These are phyloP conservation scores for Ceratocystiopsis sp. DNA, from an alignment of 2,329 filamentous ascomycete genomes.

Conservation along the genomic window DNA sequence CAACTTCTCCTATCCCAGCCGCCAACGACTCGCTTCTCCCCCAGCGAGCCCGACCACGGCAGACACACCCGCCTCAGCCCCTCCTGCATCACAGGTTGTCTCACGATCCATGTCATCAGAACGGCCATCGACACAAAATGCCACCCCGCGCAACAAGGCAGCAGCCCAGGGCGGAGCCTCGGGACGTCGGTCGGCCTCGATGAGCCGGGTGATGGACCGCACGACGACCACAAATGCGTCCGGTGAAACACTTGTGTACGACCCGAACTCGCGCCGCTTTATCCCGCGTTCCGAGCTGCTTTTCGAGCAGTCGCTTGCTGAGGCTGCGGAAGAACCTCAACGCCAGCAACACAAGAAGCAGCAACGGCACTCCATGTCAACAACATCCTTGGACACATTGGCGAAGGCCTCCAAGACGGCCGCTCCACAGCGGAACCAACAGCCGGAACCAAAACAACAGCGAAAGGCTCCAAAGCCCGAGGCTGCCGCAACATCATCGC, in stretches of 20 bases:
- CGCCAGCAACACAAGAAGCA: slow-evolving; percentile 22
- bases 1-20: slow-evolving; percentile 42
- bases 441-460: too few relatives aligned
- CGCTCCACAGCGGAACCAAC: too few relatives aligned
- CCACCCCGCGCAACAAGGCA: not conserved
- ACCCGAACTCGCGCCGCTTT: slow-evolving; percentile 49
- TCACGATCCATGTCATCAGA: slow-evolving; percentile 3
- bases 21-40: slow-evolving; percentile 18
- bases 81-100: slow-evolving; percentile 1
- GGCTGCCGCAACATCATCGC: too few relatives aligned
- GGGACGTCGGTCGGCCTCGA: slow-evolving; percentile 10
- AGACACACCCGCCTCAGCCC: not conserved
- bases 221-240: slow-evolving; percentile 13
- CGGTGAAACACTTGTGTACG: slow-evolving; percentile 35
- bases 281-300: slow-evolving; percentile 29
- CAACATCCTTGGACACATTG: too few relatives aligned
- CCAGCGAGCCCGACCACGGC: too few relatives aligned
- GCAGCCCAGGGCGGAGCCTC: slow-evolving; percentile 1
- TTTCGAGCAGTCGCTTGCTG: slow-evolving; percentile 23
- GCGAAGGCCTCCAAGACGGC: too few relatives aligned
- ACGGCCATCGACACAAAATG: not conserved
- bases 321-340: slow-evolving; percentile 21
- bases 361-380: slow-evolving; percentile 1
- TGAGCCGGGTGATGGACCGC: slow-evolving; percentile 8
- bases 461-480: too few relatives aligned